A percentile compares a stretch with the other conserved stretches of the same genome.
Conservation (phyloP, 139 green algal species). For the Chlamydomonas schloesseri region DNA sequence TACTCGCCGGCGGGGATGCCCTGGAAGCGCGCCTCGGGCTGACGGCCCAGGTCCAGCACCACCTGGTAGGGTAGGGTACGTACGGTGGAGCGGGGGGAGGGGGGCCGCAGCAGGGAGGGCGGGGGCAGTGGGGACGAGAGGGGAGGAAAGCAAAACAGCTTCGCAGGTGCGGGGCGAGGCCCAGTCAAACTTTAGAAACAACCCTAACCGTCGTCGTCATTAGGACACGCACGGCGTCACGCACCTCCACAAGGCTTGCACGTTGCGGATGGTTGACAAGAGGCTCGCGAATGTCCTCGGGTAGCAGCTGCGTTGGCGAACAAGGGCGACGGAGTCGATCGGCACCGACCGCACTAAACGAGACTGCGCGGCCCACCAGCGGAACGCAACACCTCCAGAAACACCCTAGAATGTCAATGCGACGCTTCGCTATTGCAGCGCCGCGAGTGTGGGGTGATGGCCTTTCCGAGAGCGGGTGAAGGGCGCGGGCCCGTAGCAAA, state of each 20-base stretch:
- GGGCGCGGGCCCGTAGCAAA: background rate
- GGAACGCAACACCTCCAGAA: too few relatives aligned
- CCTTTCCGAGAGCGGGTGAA: too few relatives aligned
- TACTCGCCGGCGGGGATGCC: conserved; percentile 53
- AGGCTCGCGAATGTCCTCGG: conserved; percentile 74
- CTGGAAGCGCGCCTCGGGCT: conserved; percentile 82
- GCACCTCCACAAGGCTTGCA: conserved; percentile 81
- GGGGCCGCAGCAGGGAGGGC: background rate
- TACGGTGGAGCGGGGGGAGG: background rate
- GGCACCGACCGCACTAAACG: background rate
- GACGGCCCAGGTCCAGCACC: conserved; percentile 86
- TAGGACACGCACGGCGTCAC: too few relatives aligned
- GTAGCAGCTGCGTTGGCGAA: conserved; percentile 75
- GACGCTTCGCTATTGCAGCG: too few relatives aligned
- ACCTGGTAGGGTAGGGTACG: conserved; percentile 74
- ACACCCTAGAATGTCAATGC: background rate
- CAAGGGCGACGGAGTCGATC: background rate
- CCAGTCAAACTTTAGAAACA: background rate
- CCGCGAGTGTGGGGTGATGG: too few relatives aligned
- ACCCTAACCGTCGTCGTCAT: background rate
- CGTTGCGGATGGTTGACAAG: conserved; percentile 81
- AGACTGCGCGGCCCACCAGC: too few relatives aligned
- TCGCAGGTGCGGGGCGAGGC: too few relatives aligned
- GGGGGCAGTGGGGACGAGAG: background rate
- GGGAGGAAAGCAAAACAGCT: too few relatives aligned